Percentiles rank a stretch among this genome's conserved stretches.
phyloP scores from a whole-genome alignment of 148 eudicot species.

The Chenopodium suecicum region DNA sequence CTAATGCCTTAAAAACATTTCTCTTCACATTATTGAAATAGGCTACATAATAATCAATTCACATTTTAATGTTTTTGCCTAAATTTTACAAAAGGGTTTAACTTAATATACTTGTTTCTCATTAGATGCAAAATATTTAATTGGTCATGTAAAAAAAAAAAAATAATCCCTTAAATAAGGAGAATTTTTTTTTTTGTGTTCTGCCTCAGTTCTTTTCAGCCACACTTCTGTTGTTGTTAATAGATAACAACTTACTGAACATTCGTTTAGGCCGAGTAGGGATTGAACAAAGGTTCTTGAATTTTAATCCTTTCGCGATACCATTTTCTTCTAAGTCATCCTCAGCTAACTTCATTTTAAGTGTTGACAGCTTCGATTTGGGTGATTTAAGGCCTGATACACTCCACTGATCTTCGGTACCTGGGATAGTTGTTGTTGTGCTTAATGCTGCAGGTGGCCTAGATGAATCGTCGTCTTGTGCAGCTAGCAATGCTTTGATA shows the following conservation, averaged over 20 bases:
- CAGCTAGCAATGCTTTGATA: slow-evolving; percentile 63
- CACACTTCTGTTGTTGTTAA: slow-evolving; percentile 48
- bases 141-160: background rate
- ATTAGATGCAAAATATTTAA: slow-evolving; percentile 21
- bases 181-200: background rate
- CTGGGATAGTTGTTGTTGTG: slow-evolving; percentile 36
- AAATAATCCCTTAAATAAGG: background rate
- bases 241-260: slow-evolving; percentile 77
- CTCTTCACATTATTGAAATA: slow-evolving; percentile 22
- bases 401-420: slow-evolving; percentile 76
- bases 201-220: slow-evolving; percentile 35
- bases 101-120: slow-evolving; percentile 7
- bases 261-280: slow-evolving; percentile 74
- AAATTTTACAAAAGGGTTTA: slow-evolving; percentile 30
- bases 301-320: slow-evolving; percentile 44
- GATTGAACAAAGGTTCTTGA: slow-evolving; percentile 51
- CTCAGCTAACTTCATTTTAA: slow-evolving; percentile 76
- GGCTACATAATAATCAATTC: slow-evolving; percentile 34
- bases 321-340: slow-evolving; percentile 60
- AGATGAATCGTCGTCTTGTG: slow-evolving; percentile 43
- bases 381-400: slow-evolving; percentile 65
- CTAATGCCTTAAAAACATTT: slow-evolving; percentile 11
- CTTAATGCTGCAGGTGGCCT: slow-evolving; percentile 34
- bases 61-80: slow-evolving; percentile 21
- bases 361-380: slow-evolving; percentile 52